Evolutionary conservation across 805 yeast species (phyloP).

Genomic region (Huiozyma sinensis): DNA sequence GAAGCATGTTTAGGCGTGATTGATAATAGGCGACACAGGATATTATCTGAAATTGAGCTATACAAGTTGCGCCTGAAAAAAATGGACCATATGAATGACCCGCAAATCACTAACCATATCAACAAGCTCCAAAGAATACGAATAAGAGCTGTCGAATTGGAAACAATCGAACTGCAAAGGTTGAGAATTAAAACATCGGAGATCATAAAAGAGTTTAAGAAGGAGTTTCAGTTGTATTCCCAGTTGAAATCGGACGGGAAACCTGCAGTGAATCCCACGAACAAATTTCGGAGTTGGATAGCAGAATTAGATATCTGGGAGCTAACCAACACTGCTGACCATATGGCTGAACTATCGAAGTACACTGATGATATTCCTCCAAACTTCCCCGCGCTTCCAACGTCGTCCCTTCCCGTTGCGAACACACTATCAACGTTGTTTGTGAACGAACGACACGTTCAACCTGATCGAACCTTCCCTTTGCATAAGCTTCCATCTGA

Average conservation of each 20-base stretch:
- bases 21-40: conserved; percentile 18
- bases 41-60: conserved; percentile 17
- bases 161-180: conserved; percentile 22
- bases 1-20: conserved; percentile 16
- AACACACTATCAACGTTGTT: background rate
- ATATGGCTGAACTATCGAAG: conserved; percentile 13
- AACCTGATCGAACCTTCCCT: conserved; percentile 15
- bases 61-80: conserved; percentile 15
- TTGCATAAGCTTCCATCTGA: conserved; percentile 37
- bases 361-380: conserved; percentile 5
- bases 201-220: conserved; percentile 20
- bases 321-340: conserved; percentile 10
- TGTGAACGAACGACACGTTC: background rate
- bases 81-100: conserved; percentile 10
- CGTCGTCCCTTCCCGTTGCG: background rate
- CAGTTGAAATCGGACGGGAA: conserved; percentile 11
- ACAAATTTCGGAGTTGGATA: conserved; percentile 16
- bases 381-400: background rate
- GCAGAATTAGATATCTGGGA: conserved; percentile 16
- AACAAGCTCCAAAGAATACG: conserved; percentile 23
- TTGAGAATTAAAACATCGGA: conserved; percentile 16
- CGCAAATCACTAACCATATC: conserved; percentile 12
- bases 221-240: conserved; percentile 16
- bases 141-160: conserved; percentile 25
- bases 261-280: conserved; percentile 16